phyloP scores from a whole-genome alignment of 768 basidiomycete genomes.

The Rickenella mellea region DNA sequence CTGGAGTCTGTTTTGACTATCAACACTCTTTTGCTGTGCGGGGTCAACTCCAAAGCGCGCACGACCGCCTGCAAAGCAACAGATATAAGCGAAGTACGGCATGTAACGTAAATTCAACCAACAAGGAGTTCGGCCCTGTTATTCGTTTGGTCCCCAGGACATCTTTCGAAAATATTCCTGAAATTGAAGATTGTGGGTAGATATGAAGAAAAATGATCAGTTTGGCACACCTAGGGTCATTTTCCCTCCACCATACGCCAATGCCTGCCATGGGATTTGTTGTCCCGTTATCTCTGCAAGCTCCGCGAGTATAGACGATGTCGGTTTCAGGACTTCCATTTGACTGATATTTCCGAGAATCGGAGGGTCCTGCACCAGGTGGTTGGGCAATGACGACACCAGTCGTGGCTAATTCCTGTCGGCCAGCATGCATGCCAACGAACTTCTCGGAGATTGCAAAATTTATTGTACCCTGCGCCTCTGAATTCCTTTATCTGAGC shows the following conservation, averaged over 20 bases:
- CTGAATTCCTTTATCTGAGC: no score
- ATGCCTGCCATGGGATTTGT: conserved; percentile 61
- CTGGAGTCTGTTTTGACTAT: conserved; percentile 80
- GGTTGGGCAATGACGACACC: no score
- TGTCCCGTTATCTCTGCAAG: conserved; percentile 77
- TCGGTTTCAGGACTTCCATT: no score
- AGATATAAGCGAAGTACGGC: neutral
- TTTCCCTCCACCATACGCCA: conserved; percentile 81
- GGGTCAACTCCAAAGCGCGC: conserved; percentile 71
- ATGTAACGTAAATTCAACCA: conserved; percentile 16
- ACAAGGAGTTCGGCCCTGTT: conserved; percentile 86
- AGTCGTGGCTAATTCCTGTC: no score
- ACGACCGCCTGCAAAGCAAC: conserved; percentile 58
- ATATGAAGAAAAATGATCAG: no score
- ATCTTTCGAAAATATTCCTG: conserved; percentile 80
- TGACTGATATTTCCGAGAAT: no score
- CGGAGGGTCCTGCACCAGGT: no score
- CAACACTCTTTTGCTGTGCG: conserved; percentile 42
- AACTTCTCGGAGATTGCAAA: no score
- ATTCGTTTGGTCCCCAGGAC: conserved; percentile 78
- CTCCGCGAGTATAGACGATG: conserved; percentile 81
- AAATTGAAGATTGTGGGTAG: no score
- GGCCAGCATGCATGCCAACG: no score
- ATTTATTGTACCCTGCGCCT: no score
- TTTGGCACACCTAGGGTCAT: conserved; percentile 59